These are phyloP conservation scores for Capsaspora owczarzaki DNA, from an alignment of 78 protist genomes.

Conservation along the genomic window DNA sequence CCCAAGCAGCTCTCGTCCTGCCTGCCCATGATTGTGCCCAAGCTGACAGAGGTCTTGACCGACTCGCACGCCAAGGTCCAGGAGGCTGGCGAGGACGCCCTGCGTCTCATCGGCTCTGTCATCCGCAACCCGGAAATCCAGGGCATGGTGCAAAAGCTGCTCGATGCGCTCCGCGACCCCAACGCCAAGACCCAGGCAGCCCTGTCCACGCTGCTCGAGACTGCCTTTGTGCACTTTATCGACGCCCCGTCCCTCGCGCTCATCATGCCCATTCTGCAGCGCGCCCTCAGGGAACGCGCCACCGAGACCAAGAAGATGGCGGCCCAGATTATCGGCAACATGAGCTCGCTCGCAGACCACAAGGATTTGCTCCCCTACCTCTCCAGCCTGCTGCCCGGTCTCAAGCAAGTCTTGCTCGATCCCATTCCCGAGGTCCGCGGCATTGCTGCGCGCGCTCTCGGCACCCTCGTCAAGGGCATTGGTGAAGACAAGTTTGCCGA, in stretches of 20 bases:
- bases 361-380: constrained; percentile 71
- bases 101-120: constrained; percentile 77
- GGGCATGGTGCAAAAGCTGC: constrained; percentile 48
- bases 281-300: constrained; percentile 68
- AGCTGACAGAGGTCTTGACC: constrained; percentile 47
- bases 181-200: constrained; percentile 40
- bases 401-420: constrained; percentile 64
- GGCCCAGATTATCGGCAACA: constrained; percentile 49
- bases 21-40: constrained; percentile 86
- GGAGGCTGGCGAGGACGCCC: constrained; percentile 73
- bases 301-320: constrained; percentile 68
- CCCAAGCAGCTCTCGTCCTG: constrained; percentile 79
- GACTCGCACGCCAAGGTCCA: constrained; percentile 74
- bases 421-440: constrained; percentile 75
- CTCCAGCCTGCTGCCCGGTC: constrained; percentile 44
- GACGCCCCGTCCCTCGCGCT: constrained; percentile 94
- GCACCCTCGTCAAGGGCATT: constrained; percentile 46
- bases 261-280: constrained; percentile 77
- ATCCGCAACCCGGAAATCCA: constrained; percentile 89
- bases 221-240: constrained; percentile 76
- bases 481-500: constrained; percentile 69
- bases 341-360: constrained; percentile 62
- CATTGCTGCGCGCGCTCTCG: constrained; percentile 57
- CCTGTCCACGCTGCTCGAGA: constrained; percentile 63
- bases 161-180: constrained; percentile 76